These are phyloP conservation scores for Croton setiger DNA, from an alignment of 441 rosid genomes.

Conservation along the genomic window DNA sequence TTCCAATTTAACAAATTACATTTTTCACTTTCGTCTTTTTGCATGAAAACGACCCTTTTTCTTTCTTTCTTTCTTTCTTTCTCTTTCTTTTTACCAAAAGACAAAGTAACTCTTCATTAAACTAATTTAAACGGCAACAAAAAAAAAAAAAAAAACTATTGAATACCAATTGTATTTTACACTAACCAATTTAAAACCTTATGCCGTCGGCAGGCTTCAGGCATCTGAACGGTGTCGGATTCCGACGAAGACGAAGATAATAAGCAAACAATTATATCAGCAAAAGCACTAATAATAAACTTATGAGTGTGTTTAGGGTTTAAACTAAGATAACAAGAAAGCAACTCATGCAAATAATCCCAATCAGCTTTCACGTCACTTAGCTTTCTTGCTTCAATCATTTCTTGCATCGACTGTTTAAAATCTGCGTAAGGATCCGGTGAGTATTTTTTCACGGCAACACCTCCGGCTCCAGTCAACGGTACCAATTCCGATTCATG, in stretches of 20 bases:
- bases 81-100: slow-evolving; percentile 7
- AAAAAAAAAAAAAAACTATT: not conserved
- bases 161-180: not conserved
- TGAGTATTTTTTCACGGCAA: slow-evolving; percentile 57
- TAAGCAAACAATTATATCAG: slow-evolving; percentile 54
- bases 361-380: slow-evolving; percentile 47
- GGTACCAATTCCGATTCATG: not conserved
- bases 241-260: slow-evolving; percentile 34
- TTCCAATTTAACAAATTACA: slow-evolving; percentile 21
- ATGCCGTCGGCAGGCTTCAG: slow-evolving; percentile 19
- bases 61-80: not conserved
- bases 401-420: slow-evolving; percentile 70
- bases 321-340: slow-evolving; percentile 64
- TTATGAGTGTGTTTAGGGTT: slow-evolving; percentile 71
- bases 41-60: slow-evolving; percentile 14
- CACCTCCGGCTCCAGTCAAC: slow-evolving; percentile 53
- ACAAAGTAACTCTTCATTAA: slow-evolving; percentile 17
- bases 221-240: slow-evolving; percentile 20
- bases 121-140: not conserved
- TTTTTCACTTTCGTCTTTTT: slow-evolving; percentile 22
- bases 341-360: slow-evolving; percentile 71
- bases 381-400: slow-evolving; percentile 69
- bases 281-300: slow-evolving; percentile 68
- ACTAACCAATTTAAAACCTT: slow-evolving; percentile 12
- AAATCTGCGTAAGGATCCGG: slow-evolving; percentile 79